Evolutionary conservation across 257 asterid genomes (phyloP), one percentile per base, ranked within the genome.

Genomic region (Solanum paucissectum): DNA sequence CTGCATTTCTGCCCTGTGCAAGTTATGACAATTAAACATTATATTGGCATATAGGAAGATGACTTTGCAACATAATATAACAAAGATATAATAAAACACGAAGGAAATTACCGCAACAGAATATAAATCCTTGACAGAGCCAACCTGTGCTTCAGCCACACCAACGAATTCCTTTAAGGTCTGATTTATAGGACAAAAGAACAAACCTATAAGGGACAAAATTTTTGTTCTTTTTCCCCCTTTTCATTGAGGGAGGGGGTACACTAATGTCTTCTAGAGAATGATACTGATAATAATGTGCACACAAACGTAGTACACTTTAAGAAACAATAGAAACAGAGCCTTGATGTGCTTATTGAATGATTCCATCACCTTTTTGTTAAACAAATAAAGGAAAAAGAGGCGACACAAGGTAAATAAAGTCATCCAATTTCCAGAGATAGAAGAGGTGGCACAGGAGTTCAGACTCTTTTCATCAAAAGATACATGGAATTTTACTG

Each of bases 1-100:
- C 99, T 32, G 99, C 99, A 84, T 95, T 95, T 91, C 95, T 94
- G 87, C 99, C 99, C 99, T 98, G 96, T 86, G 83, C 33, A 89
- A 92, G 68, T 34, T 66, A 88, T 33, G 87, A 79, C 36, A 77
- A 66, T 21, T 69, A 86, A 42, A 71, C 86, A 86, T 37, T 58
- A 60, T 42, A 87, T 75, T 71, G 83, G 71, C 69, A 79, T 38
- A 75, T 79, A 66, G 37, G 64, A 55, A 49, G 83, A 83, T 52
- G 83, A 40, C 73, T 38, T 83, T 87, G 58, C 81, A 9, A 87
- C 83, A 75, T 86, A 86, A 42, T 69, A 62, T 62, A 83, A 81
- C 75, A 66, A 29, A 29, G 37, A 42, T 58, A 60, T 60, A 27
- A 88, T 79, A 87, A 86, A 68, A 62, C 73, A 64, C 27, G 87